Base-by-base conservation (phyloP, 75 land plant species). In the Isoetes taiwanensis region DNA sequence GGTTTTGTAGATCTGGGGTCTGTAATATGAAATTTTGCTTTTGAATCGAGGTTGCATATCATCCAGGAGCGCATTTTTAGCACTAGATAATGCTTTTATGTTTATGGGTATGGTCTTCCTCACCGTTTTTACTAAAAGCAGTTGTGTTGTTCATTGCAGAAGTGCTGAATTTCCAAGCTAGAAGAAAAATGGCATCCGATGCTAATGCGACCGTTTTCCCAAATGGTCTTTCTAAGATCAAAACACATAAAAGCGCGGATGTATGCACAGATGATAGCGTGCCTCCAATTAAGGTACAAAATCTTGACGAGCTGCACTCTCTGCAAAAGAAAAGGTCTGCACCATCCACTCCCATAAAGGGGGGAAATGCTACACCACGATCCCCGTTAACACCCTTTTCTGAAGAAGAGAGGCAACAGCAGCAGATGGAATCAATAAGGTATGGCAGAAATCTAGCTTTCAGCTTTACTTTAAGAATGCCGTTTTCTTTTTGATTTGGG, bases 371-470 rank as follows among this genome's bases (percentile, higher is more conserved):
- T 27, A 14, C 9, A 25, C 61, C 2, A 34, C 35, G 31, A 28
- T 26, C 34, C 42, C 63, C 10, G 25, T 46, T 39, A 14, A 24
- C 74, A 20, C 31, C 26, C 32, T 6, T 79, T 30, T 65, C 83
- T 24, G 81, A 80, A 11, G 78, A 76, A 10, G 83, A 74, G 10
- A 76, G 78, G 50, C 83, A 79, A 1, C 66, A 58, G 46, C 93
- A 72, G 58, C 93, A 86, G 63, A 78, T 86, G 28, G 76, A 86
- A 38, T 86, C 87, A 59, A 86, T 86, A 75, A 86, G 93, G 93
- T 85, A 28, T 34, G 0, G 8, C n/a, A 19, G 23, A 43, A 5
- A 3, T 5, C 17, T 10, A 25, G 41, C n/a, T 34, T 30, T 57
- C 16, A 12, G 20, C 30, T 57, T 25, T 10, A 17, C 23, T 46